Evolutionary conservation across 1,139 yeast genomes (phyloP).

Genomic region (Hemisphaericaspora subhashii): DNA sequence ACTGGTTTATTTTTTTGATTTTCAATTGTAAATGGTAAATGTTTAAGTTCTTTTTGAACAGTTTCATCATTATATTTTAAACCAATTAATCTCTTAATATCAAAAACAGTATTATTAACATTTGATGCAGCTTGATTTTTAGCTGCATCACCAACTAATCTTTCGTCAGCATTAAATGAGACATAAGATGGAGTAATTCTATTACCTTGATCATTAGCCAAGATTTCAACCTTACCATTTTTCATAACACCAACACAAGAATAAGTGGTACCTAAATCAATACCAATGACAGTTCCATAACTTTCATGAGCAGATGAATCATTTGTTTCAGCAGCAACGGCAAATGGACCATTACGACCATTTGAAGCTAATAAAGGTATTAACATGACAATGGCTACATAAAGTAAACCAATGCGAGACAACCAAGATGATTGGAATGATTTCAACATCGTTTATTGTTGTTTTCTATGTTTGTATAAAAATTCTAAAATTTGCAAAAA

Average conservation of each 20-base stretch:
- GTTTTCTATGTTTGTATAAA: neutral
- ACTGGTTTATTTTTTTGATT: slow-evolving; percentile 78
- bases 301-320: slow-evolving; percentile 47
- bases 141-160: slow-evolving; percentile 93
- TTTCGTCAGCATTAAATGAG: slow-evolving; percentile 81
- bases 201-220: slow-evolving; percentile 95
- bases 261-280: slow-evolving; percentile 84
- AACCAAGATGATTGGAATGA: slow-evolving; percentile 14
- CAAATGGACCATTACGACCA: slow-evolving; percentile 28
- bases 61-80: slow-evolving; percentile 71
- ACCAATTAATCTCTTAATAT: slow-evolving; percentile 85
- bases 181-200: slow-evolving; percentile 93
- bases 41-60: slow-evolving; percentile 81
- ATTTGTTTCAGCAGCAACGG: slow-evolving; percentile 32
- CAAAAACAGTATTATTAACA: slow-evolving; percentile 77
- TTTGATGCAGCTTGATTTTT: slow-evolving; percentile 89
- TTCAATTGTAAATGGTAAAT: slow-evolving; percentile 70
- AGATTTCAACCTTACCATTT: slow-evolving; percentile 85
- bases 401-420: slow-evolving; percentile 16
- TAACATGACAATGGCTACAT: slow-evolving; percentile 25
- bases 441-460: slow-evolving; percentile 9
- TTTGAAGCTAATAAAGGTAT: slow-evolving; percentile 53
- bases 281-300: slow-evolving; percentile 82
- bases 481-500: slow-evolving; percentile 1
- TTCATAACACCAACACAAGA: slow-evolving; percentile 96